phyloP scores from a whole-genome alignment of 306 rosid genomes.

The Lathyrus aphaca region DNA sequence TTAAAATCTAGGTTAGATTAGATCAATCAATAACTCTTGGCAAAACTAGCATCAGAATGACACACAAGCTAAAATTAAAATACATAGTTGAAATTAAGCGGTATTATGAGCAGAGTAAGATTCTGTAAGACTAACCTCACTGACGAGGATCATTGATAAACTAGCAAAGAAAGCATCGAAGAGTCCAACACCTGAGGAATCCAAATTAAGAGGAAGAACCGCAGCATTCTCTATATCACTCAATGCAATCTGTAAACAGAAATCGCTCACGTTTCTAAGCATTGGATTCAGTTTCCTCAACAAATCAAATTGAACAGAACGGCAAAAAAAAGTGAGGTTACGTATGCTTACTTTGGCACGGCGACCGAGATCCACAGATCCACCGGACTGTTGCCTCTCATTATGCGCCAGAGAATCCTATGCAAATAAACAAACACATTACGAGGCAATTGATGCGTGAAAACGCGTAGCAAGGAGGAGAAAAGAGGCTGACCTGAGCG shows the following conservation, averaged over 20 bases:
- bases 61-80: constrained; percentile 1
- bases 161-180: constrained; percentile 90
- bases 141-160: constrained; percentile 87
- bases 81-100: not conserved
- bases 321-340: not conserved
- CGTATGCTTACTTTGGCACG: constrained; percentile 68
- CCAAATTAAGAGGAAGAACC: constrained; percentile 54
- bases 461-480: not conserved
- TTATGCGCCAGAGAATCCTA: constrained; percentile 53
- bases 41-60: not conserved
- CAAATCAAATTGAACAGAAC: constrained; percentile 28
- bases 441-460: not conserved
- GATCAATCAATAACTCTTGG: constrained; percentile 26
- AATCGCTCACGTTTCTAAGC: constrained; percentile 14
- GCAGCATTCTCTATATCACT: constrained; percentile 46
- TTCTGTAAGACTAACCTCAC: constrained; percentile 70
- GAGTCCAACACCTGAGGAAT: constrained; percentile 77
- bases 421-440: constrained; percentile 23
- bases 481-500: constrained; percentile 53
- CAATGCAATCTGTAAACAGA: constrained; percentile 54
- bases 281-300: constrained; percentile 5
- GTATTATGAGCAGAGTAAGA: not conserved
- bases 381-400: constrained; percentile 46
- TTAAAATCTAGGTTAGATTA: constrained; percentile 29
- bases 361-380: constrained; percentile 83